Evolutionary conservation across 1,139 yeast genomes (phyloP), one percentile per base, ranked within the genome.

Genomic region (Nakaseomyces uthaithaninus): DNA sequence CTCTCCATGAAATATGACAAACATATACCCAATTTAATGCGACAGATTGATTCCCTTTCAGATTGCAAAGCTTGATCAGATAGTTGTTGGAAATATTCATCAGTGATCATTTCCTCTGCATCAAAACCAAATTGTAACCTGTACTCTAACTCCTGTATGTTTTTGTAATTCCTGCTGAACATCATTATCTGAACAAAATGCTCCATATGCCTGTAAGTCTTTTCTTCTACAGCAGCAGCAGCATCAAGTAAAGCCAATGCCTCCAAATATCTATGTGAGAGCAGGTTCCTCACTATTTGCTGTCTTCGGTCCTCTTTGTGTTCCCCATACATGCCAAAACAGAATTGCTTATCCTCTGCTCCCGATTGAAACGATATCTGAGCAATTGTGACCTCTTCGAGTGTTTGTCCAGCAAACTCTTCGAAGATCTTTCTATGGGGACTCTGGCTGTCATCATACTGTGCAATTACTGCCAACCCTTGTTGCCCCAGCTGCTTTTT

Each of bases 61-160:
- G 27, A 16, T n/a, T 16, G 15, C 10, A 20, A 10, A 10, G 18
- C 26, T 10, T 20, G 25, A 6, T 19, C 25, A 1, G 31, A 27
- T 5, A 20, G 17, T 20, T 31, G 35, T 11, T 31, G n/a, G 25
- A 3, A 12, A 3, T 36, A 24, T 5, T 14, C 27, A 11, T 10
- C 28, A 11, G 19, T 18, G 22, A 18, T 8, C 14, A 27, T 22
- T 5, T 31, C 36, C 14, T n/a, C 36, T 14, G 27, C 23, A n/a
- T 37, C 34, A 24, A 40, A 34, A 11, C 41, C 33, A 10, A 41
- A 42, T 1, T 38, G 42, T 4, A 53, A 18, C 31, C 53, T 45
- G 27, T 51, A 46, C 15, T 52, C 54, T 4, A 57, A 27, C 36
- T 54, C 59, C 27, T 53, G 53, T 11, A 55, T 23, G 14, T 42